These are phyloP conservation scores for Dimargaris xerosporica DNA, from an alignment of 192 early-diverging fungal genomes.

Conservation along the genomic window DNA sequence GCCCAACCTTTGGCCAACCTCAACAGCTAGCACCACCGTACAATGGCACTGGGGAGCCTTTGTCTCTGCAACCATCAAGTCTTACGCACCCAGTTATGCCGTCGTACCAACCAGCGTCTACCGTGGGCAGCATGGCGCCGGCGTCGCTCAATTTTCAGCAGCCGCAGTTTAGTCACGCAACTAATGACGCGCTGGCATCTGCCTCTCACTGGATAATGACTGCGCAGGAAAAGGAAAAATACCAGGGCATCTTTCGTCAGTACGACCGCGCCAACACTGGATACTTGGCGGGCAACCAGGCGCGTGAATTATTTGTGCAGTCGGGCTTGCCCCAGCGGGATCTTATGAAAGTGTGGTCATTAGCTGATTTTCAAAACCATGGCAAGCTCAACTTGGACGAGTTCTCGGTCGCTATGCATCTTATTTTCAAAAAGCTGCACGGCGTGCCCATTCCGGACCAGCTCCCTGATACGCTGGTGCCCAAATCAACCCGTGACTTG, in stretches of 20 bases:
- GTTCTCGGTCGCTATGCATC: slow-evolving; percentile 94
- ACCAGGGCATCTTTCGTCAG: slow-evolving; percentile 27
- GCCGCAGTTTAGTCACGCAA: slow-evolving; percentile 3
- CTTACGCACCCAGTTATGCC: too few relatives aligned
- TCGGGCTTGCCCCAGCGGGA: slow-evolving; percentile 31
- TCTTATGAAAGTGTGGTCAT: slow-evolving; percentile 36
- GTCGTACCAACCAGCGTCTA: not conserved
- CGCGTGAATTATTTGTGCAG: slow-evolving; percentile 42
- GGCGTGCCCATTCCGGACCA: slow-evolving; percentile 62
- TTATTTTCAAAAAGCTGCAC: slow-evolving; percentile 77
- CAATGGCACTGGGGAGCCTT: too few relatives aligned
- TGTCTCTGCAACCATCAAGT: too few relatives aligned
- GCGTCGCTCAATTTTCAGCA: slow-evolving; percentile 1
- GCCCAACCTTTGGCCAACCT: slow-evolving; percentile 3
- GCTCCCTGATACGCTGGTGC: slow-evolving; percentile 72
- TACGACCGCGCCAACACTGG: slow-evolving; percentile 34
- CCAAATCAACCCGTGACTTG: slow-evolving; percentile 71
- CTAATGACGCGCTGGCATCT: slow-evolving; percentile 2
- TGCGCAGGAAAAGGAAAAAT: slow-evolving; percentile 18
- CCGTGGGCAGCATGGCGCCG: not conserved
- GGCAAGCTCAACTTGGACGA: slow-evolving; percentile 90
- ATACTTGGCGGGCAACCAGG: slow-evolving; percentile 32
- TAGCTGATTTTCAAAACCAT: slow-evolving; percentile 25
- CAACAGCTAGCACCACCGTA: too few relatives aligned
- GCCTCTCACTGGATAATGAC: slow-evolving; percentile 19